Percentiles rank a stretch among this genome's conserved stretches.
Conservation (phyloP, 352 stramenopile species). For the Phytophthora syringae region DNA sequence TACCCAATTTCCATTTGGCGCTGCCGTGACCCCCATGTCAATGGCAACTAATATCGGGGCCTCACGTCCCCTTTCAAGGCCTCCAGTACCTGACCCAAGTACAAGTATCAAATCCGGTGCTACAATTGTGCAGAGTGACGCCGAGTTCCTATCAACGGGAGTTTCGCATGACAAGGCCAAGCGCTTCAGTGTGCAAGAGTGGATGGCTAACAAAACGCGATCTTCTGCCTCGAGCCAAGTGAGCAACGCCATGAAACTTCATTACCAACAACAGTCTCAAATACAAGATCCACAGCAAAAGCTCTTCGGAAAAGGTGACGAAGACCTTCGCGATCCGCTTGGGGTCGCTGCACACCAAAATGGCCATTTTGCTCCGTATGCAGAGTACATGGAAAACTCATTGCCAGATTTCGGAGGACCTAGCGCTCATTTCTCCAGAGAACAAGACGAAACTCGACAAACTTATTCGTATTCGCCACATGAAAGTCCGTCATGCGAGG, state of each 20-base stretch:
- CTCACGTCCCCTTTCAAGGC: constrained; percentile 18
- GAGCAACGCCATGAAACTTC: constrained; percentile 22
- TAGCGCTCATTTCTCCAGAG: background rate
- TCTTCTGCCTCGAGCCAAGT: constrained; percentile 35
- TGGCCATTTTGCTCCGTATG: background rate
- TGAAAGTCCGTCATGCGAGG: constrained; percentile 9
- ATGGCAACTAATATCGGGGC: background rate
- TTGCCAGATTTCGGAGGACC: background rate
- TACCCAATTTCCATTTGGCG: constrained; percentile 29
- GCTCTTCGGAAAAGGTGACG: constrained; percentile 3
- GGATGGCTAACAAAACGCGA: constrained; percentile 71
- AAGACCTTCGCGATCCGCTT: constrained; percentile 16
- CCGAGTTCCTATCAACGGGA: constrained; percentile 56
- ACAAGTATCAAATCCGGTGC: constrained; percentile 18
- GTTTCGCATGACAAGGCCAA: constrained; percentile 76
- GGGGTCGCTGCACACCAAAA: constrained; percentile 1
- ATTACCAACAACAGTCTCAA: constrained; percentile 31
- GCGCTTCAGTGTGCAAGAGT: constrained; percentile 75
- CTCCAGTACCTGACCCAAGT: constrained; percentile 12
- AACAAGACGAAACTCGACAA: constrained; percentile 6
- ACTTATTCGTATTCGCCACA: constrained; percentile 43
- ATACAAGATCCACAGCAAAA: constrained; percentile 10
- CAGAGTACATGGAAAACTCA: background rate
- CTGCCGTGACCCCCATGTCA: constrained; percentile 18
- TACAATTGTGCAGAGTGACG: constrained; percentile 48